Conservation (phyloP, 2,329 filamentous ascomycete genomes). For the Curvularia spicifera region DNA sequence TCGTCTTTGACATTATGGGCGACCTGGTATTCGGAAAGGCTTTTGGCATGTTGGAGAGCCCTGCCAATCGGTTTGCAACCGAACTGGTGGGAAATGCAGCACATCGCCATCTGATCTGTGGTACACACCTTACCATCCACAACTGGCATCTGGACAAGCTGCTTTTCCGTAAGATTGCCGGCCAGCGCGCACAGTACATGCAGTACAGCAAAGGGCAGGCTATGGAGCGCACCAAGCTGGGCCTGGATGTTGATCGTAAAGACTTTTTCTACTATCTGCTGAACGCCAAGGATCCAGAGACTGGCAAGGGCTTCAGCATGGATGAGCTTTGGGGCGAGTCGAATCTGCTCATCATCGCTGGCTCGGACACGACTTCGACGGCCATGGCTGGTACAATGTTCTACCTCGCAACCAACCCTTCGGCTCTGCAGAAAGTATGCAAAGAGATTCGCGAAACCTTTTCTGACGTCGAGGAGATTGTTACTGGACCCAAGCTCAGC, state of each 20-base stretch:
- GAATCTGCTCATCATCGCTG: constrained; percentile 58
- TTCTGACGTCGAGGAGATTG: constrained; percentile 48
- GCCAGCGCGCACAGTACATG: constrained; percentile 52
- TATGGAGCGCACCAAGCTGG: constrained; percentile 52
- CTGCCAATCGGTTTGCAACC: constrained; percentile 51
- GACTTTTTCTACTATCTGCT: constrained; percentile 59
- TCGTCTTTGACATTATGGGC: constrained; percentile 61
- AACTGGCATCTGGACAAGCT: constrained; percentile 53
- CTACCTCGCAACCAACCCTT: constrained; percentile 53
- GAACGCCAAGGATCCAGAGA: constrained; percentile 56
- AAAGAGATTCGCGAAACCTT: constrained; percentile 46
- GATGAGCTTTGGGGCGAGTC: constrained; percentile 59
- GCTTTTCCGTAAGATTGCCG: constrained; percentile 54
- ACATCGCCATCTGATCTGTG: constrained; percentile 54
- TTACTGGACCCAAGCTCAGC: constrained; percentile 42
- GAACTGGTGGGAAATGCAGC: constrained; percentile 54
- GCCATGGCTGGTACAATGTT: constrained; percentile 52
- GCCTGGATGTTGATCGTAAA: constrained; percentile 50
- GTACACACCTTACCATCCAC: constrained; percentile 54
- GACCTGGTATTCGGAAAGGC: constrained; percentile 56
- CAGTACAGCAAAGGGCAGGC: constrained; percentile 53
- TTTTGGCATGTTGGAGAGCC: constrained; percentile 53
- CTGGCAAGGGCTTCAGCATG: constrained; percentile 52
- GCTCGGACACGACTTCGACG: constrained; percentile 55
- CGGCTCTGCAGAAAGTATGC: constrained; percentile 40